Conservation (phyloP, 192 early-diverging fungal species). For the Coemansia sp. region DNA sequence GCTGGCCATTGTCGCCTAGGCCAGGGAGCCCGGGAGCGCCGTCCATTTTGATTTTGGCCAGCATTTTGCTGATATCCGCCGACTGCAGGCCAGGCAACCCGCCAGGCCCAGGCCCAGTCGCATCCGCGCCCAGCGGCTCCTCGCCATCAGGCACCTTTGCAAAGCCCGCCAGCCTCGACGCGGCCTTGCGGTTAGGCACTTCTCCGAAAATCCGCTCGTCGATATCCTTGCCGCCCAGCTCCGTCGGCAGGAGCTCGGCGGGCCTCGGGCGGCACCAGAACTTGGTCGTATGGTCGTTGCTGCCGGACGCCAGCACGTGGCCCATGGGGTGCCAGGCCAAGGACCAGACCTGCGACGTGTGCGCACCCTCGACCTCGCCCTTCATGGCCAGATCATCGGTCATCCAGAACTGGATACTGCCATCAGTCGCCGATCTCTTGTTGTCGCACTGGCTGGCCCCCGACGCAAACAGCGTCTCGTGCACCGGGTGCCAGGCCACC, state of each 20-base stretch:
- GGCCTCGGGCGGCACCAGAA: slow-evolving; percentile 96
- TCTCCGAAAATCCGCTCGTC: slow-evolving; percentile 43
- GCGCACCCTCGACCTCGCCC: slow-evolving; percentile 71
- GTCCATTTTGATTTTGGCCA: slow-evolving; percentile 45
- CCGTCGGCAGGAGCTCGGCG: slow-evolving; percentile 59
- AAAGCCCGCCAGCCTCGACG: background rate
- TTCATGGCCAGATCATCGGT: slow-evolving; percentile 63
- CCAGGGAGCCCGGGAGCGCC: slow-evolving; percentile 23
- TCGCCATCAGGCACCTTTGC: background rate
- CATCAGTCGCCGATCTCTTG: slow-evolving; percentile 72
- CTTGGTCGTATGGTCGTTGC: slow-evolving; percentile 93
- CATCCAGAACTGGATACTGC: slow-evolving; percentile 67
- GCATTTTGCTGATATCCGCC: slow-evolving; percentile 32
- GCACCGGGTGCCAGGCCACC: slow-evolving; percentile 93
- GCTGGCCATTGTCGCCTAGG: slow-evolving; percentile 9
- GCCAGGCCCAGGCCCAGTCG: background rate
- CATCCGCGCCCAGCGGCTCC: background rate
- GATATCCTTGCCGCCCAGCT: slow-evolving; percentile 29
- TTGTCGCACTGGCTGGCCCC: slow-evolving; percentile 69
- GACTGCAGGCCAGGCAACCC: slow-evolving; percentile 36
- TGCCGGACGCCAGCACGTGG: slow-evolving; percentile 90
- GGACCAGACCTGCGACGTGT: slow-evolving; percentile 90
- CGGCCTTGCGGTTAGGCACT: slow-evolving; percentile 8
- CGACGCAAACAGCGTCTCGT: slow-evolving; percentile 85
- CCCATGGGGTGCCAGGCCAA: slow-evolving; percentile 97